Conservation (phyloP, 106 monocot species). For the Posidonia australis region DNA sequence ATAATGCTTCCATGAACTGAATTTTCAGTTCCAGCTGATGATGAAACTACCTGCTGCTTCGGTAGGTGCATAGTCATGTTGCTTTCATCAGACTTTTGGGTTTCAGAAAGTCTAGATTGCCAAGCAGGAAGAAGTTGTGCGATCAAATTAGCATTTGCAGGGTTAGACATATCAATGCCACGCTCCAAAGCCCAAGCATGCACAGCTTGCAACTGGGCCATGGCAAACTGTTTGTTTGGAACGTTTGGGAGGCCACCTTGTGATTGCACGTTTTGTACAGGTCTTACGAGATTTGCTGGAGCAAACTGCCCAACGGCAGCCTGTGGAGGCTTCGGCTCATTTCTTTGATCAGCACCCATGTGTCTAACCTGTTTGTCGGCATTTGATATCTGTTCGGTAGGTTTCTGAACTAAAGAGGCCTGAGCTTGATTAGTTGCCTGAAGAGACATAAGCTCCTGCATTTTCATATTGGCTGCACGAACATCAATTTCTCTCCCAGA, state of each 20-base stretch:
- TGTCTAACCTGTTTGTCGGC: slow-evolving; percentile 28
- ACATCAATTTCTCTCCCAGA: slow-evolving; percentile 45
- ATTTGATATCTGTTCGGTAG: slow-evolving; percentile 28
- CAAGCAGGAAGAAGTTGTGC: slow-evolving; percentile 64
- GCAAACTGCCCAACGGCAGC: slow-evolving; percentile 22
- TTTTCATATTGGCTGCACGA: slow-evolving; percentile 33
- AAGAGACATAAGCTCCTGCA: slow-evolving; percentile 66
- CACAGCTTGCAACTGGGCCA: slow-evolving; percentile 66
- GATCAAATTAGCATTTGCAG: slow-evolving; percentile 56
- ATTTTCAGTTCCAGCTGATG: slow-evolving; percentile 52
- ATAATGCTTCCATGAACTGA: slow-evolving; percentile 35
- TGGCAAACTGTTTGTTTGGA: slow-evolving; percentile 39
- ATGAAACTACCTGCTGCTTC: slow-evolving; percentile 35
- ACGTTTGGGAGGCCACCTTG: slow-evolving; percentile 28
- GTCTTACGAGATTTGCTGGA: slow-evolving; percentile 27
- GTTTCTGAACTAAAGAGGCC: slow-evolving; percentile 16
- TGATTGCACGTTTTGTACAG: slow-evolving; percentile 27
- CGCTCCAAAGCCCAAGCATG: slow-evolving; percentile 82
- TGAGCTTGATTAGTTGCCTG: slow-evolving; percentile 43
- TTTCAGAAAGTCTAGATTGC: slow-evolving; percentile 45
- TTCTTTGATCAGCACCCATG: slow-evolving; percentile 30
- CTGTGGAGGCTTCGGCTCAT: slow-evolving; percentile 39
- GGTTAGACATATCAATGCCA: slow-evolving; percentile 70
- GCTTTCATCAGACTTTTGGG: slow-evolving; percentile 44
- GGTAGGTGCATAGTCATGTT: slow-evolving; percentile 25